A percentile compares a stretch with the other conserved stretches of the same genome.
Conservation (phyloP, 257 asterid species). For the Prunella vulgaris region DNA sequence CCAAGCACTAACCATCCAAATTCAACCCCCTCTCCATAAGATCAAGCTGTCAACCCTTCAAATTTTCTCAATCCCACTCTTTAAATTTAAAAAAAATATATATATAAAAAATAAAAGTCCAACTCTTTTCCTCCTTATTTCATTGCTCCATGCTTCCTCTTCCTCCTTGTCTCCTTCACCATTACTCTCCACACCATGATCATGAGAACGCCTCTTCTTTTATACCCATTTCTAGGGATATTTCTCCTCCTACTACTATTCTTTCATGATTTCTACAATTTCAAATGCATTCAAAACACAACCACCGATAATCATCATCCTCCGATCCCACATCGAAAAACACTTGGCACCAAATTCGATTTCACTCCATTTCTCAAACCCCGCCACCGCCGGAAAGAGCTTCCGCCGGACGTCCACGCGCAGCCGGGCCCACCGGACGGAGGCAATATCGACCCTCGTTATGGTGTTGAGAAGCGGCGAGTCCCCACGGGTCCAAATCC, state of each 20-base stretch:
- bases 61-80: conserved; percentile 45
- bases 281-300: conserved; percentile 21
- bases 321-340: conserved; percentile 38
- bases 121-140: conserved; percentile 22
- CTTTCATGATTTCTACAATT: conserved; percentile 36
- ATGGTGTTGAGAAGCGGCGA: conserved; percentile 70
- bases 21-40: conserved; percentile 35
- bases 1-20: conserved; percentile 37
- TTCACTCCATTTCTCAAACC: conserved; percentile 50
- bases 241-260: conserved; percentile 40
- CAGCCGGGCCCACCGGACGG: not conserved
- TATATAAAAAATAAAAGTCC: conserved; percentile 1
- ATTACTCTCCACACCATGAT: conserved; percentile 29
- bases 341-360: conserved; percentile 46
- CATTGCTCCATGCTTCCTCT: conserved; percentile 71
- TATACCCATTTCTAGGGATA: conserved; percentile 35
- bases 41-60: conserved; percentile 53
- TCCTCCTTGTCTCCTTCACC: conserved; percentile 31
- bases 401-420: not conserved
- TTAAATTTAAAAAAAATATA: too few relatives aligned
- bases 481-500: conserved; percentile 90
- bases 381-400: conserved; percentile 21
- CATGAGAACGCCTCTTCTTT: conserved; percentile 37
- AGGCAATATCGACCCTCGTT: conserved; percentile 50
- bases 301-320: not conserved